A percentile compares a stretch with the other conserved stretches of the same genome.
Evolutionary conservation across 192 early-diverging fungal genomes (phyloP).

Genomic region (Coemansia sp.): DNA sequence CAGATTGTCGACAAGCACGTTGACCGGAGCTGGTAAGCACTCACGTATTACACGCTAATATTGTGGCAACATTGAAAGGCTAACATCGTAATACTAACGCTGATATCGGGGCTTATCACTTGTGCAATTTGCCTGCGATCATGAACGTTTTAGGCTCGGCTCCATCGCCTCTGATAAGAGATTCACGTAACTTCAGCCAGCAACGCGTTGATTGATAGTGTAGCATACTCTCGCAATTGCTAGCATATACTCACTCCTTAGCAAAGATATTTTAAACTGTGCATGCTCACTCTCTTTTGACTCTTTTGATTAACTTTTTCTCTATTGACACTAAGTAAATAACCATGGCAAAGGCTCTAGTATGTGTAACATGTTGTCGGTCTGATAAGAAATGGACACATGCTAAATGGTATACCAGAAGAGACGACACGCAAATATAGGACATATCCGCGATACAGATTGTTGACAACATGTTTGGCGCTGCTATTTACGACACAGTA

Average conservation of each 20-base stretch:
- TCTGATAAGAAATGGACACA: not conserved
- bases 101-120: not conserved
- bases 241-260: not conserved
- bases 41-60: not conserved
- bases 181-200: not conserved
- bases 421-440: no score
- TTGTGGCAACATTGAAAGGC: not conserved
- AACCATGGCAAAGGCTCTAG: not conserved
- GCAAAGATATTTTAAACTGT: not conserved
- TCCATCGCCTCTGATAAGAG: constrained; percentile 1
- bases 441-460: constrained; percentile 19
- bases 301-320: not conserved
- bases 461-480: constrained; percentile 21
- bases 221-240: not conserved
- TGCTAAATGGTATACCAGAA: not conserved
- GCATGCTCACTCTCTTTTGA: not conserved
- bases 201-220: not conserved
- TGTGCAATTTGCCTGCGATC: not conserved
- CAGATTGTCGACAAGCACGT: constrained; percentile 40
- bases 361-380: not conserved
- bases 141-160: not conserved
- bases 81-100: not conserved
- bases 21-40: constrained; percentile 29
- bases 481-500: constrained; percentile 27
- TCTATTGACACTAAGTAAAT: not conserved